Percentiles rank a stretch among this genome's conserved stretches.
phyloP scores from a whole-genome alignment of 305 asterid species.

The Solanum hybrid region DNA sequence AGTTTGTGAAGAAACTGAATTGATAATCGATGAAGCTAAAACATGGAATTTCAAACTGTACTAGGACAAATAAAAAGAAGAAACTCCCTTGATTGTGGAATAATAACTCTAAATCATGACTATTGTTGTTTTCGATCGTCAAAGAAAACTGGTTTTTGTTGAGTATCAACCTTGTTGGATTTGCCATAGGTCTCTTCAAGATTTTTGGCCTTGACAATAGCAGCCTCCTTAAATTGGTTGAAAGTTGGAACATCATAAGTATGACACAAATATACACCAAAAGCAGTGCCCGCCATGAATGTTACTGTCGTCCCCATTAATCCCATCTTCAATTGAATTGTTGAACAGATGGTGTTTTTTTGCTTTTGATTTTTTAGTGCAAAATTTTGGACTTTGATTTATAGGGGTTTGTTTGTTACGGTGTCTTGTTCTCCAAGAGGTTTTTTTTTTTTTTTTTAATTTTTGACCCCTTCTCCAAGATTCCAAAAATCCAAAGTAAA shows the following conservation, averaged over 20 bases:
- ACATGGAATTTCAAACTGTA: neutral
- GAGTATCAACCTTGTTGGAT: neutral
- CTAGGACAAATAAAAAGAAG: neutral
- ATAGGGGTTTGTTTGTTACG: neutral
- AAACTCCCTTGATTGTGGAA: neutral
- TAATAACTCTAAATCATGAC: neutral
- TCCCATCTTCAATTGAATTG: neutral
- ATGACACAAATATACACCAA: neutral
- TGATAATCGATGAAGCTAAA: neutral
- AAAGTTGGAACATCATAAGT: neutral
- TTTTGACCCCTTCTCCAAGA: neutral
- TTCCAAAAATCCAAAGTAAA: neutral
- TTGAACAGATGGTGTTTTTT: neutral
- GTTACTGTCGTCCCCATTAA: neutral
- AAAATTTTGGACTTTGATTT: neutral
- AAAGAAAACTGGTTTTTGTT: neutral
- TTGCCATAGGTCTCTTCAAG: neutral
- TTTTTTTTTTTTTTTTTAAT: too few relatives aligned
- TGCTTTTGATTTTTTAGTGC: neutral
- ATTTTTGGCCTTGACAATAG: neutral
- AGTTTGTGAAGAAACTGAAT: neutral
- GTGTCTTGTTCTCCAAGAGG: neutral
- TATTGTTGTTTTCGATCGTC: neutral
- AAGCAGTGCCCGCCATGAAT: neutral
- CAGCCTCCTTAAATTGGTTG: neutral